Conservation (phyloP, 306 rosid genomes). For the Mucuna pruriens region DNA sequence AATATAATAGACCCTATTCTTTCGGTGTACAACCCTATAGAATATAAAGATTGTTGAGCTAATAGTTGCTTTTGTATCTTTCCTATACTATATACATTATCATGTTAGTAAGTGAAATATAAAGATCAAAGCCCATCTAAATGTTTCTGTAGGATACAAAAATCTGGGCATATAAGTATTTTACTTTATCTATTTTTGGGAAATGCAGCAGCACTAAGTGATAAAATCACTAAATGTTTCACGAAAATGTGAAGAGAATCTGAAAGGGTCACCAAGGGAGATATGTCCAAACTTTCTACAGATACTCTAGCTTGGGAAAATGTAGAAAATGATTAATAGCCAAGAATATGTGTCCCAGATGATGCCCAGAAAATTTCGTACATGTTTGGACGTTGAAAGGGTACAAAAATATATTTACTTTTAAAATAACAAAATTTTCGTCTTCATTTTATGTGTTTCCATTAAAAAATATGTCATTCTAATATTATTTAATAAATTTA, state of each 20-base stretch:
- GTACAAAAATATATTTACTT: too few species aligned
- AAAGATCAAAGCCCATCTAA: not conserved
- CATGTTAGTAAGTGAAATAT: not conserved
- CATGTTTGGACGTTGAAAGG: too few species aligned
- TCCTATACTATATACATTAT: not conserved
- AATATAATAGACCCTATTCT: not conserved
- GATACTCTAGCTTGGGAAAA: not conserved
- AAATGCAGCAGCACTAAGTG: not conserved
- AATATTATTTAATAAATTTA: too few species aligned
- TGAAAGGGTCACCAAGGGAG: not conserved
- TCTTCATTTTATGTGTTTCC: too few species aligned
- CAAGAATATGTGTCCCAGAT: not conserved
- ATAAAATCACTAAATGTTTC: not conserved
- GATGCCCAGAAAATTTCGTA: not conserved
- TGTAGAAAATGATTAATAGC: not conserved
- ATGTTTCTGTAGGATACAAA: not conserved
- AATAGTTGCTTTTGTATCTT: not conserved
- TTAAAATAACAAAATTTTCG: too few species aligned
- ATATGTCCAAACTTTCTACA: not conserved
- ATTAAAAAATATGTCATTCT: too few species aligned
- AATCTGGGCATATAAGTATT: not conserved
- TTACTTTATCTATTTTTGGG: not conserved
- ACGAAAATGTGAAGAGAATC: not conserved
- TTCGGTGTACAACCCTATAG: too few species aligned
- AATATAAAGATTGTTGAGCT: not conserved